Conservation (phyloP, 177 flowering plant genomes). For the Tripterygium wilfordii region DNA sequence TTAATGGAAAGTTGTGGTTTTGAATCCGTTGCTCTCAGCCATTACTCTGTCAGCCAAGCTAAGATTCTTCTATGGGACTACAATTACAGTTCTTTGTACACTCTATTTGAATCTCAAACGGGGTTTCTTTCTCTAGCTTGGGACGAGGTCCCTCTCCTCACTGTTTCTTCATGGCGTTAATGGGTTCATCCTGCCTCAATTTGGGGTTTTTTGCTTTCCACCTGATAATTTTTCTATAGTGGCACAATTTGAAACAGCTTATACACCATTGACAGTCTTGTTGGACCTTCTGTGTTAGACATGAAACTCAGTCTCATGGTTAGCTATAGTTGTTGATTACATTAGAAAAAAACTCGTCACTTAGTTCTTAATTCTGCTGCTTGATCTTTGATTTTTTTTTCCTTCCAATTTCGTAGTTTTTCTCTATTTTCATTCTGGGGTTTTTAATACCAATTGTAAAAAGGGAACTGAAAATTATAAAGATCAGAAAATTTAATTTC, state of each 20-base stretch:
- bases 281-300: slow-evolving; percentile 4
- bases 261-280: slow-evolving; percentile 12
- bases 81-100: slow-evolving; percentile 57
- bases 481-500: slow-evolving; percentile 2
- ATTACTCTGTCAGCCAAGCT: slow-evolving; percentile 88
- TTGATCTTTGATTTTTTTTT: background rate
- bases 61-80: slow-evolving; percentile 76
- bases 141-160: slow-evolving; percentile 67
- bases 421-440: no score
- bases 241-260: slow-evolving; percentile 2
- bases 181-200: background rate
- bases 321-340: background rate
- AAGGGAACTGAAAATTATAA: slow-evolving; percentile 9
- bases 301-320: background rate
- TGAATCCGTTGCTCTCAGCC: slow-evolving; percentile 51
- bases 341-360: no score
- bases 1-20: slow-evolving; percentile 73
- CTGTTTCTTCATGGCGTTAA: slow-evolving; percentile 92
- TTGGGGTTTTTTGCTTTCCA: slow-evolving; percentile 5
- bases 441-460: slow-evolving; percentile 20
- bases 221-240: slow-evolving; percentile 27
- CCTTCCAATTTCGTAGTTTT: no score
- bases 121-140: slow-evolving; percentile 84
- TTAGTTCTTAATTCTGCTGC: slow-evolving; percentile 1
- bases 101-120: slow-evolving; percentile 55